Evolutionary conservation across 805 yeast species (phyloP).

Genomic region (Candida orba): DNA sequence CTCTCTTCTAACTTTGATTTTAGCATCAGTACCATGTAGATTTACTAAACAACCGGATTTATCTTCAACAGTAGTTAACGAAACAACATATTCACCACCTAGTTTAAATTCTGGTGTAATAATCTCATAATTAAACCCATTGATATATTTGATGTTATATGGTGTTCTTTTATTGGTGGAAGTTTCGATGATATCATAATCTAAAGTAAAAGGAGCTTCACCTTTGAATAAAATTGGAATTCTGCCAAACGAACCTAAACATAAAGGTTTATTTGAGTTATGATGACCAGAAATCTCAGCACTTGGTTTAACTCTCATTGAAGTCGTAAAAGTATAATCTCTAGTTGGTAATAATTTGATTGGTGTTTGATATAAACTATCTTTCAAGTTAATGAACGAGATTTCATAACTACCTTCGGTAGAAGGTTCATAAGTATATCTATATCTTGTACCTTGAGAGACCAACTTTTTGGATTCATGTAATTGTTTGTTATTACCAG

Average conservation of each 20-base stretch:
- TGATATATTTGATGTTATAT: slow-evolving; percentile 35
- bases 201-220: slow-evolving; percentile 66
- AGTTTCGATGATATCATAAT: slow-evolving; percentile 59
- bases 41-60: slow-evolving; percentile 74
- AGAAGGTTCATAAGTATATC: slow-evolving; percentile 67
- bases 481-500: slow-evolving; percentile 24
- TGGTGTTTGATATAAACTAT: slow-evolving; percentile 49
- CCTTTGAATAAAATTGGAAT: slow-evolving; percentile 67
- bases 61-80: slow-evolving; percentile 62
- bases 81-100: slow-evolving; percentile 71
- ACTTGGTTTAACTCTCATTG: slow-evolving; percentile 64
- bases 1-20: slow-evolving; percentile 61
- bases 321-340: slow-evolving; percentile 54
- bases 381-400: slow-evolving; percentile 57
- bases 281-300: slow-evolving; percentile 27
- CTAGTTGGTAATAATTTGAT: slow-evolving; percentile 27
- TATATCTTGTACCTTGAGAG: slow-evolving; percentile 39
- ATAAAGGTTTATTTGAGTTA: slow-evolving; percentile 24
- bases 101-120: slow-evolving; percentile 44
- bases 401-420: slow-evolving; percentile 78
- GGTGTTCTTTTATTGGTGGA: slow-evolving; percentile 41
- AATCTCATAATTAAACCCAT: slow-evolving; percentile 32
- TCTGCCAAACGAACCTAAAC: slow-evolving; percentile 38
- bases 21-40: slow-evolving; percentile 54
- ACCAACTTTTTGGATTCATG: slow-evolving; percentile 30